Percentiles rank a stretch among this genome's conserved stretches.
These are phyloP conservation scores for Blumeriella jaapii DNA, from an alignment of 2,329 filamentous ascomycete genomes.

Conservation along the genomic window DNA sequence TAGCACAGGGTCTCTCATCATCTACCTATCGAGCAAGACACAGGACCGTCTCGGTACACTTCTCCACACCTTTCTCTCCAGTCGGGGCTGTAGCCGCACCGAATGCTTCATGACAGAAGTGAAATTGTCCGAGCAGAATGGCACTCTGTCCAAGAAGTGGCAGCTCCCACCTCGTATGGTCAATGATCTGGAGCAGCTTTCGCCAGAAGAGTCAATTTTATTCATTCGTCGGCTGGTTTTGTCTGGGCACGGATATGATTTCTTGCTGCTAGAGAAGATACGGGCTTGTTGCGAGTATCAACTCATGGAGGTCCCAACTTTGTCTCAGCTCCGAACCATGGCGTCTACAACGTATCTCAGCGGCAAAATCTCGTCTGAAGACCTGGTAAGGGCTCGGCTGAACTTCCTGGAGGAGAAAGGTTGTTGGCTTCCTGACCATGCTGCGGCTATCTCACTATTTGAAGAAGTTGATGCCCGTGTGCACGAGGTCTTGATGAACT, in stretches of 20 bases:
- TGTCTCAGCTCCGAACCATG: conserved; percentile 30
- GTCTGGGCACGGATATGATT: neutral
- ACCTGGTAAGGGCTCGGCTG: conserved; percentile 30
- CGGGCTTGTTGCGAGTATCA: conserved; percentile 3
- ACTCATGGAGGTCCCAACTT: conserved; percentile 2
- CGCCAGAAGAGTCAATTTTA: conserved; percentile 1
- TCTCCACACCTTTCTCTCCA: conserved; percentile 6
- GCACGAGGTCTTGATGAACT: conserved; percentile 13
- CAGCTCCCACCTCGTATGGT: conserved; percentile 1
- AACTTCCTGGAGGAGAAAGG: conserved; percentile 32
- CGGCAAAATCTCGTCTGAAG: conserved; percentile 28
- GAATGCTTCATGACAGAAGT: conserved; percentile 4
- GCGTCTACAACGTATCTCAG: conserved; percentile 32
- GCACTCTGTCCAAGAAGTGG: neutral
- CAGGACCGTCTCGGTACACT: conserved; percentile 1
- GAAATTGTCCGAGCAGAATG: neutral
- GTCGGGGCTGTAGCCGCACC: neutral
- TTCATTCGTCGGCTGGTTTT: conserved; percentile 2
- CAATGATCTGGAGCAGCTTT: conserved; percentile 2
- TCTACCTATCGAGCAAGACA: conserved; percentile 3
- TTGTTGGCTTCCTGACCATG: conserved; percentile 27
- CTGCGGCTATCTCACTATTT: conserved; percentile 30
- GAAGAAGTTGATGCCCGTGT: conserved; percentile 25
- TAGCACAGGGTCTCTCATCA: neutral
- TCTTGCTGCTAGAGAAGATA: neutral